Evolutionary conservation across 139 green algal species (phyloP).

Genomic region (Tetradesmus lagerheimii): DNA sequence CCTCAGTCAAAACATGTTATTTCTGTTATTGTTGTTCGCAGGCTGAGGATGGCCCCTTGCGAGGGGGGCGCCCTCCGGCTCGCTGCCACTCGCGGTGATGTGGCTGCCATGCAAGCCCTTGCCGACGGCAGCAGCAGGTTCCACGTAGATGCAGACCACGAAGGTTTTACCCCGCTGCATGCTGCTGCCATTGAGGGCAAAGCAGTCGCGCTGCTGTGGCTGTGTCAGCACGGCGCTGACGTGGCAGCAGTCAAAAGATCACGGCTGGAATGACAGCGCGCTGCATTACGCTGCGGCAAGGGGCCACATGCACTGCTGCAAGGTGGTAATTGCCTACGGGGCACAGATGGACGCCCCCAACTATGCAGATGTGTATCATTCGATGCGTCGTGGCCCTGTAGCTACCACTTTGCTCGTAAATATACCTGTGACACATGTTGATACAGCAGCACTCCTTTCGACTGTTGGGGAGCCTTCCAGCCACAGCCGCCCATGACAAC

Average conservation of each 20-base stretch:
- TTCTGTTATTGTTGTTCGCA: neutral
- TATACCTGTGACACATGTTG: neutral
- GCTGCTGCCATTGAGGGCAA: neutral
- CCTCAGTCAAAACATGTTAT: neutral
- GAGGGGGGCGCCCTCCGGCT: neutral
- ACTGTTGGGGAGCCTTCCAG: too few relatives aligned
- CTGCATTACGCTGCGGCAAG: neutral
- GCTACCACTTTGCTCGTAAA: neutral
- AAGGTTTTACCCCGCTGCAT: conserved; percentile 13
- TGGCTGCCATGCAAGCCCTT: neutral
- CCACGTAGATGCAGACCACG: neutral
- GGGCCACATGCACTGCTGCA: conserved; percentile 15
- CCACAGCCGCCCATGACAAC: too few relatives aligned
- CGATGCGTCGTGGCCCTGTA: too few relatives aligned
- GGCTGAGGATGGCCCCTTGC: neutral
- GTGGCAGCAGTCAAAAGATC: neutral
- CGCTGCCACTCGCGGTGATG: neutral
- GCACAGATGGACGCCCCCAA: neutral
- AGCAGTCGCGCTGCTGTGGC: conserved; percentile 1
- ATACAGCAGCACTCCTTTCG: too few relatives aligned
- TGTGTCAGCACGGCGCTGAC: neutral
- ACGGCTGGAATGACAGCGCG: neutral
- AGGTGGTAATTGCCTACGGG: neutral
- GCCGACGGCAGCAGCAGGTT: neutral
- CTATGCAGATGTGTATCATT: conserved; percentile 9